Evolutionary conservation across 2,329 filamentous ascomycete genomes (phyloP), one percentile per base, ranked within the genome.

Genomic region (Paraphaeosphaeria minitans): DNA sequence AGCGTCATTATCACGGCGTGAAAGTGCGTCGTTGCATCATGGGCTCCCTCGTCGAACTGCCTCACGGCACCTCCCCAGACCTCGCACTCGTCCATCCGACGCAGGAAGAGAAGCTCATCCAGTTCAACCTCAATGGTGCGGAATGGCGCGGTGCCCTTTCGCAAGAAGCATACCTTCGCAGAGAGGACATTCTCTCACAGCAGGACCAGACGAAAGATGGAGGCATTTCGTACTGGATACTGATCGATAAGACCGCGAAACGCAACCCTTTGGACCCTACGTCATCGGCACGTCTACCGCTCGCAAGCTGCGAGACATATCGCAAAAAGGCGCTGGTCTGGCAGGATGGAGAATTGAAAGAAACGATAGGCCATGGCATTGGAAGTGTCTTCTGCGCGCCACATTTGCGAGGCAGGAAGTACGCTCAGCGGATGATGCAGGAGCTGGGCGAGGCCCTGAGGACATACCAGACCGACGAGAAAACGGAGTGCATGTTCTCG

Each of bases 351-450:
- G 70, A 78, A 83, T 16, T 75, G 16, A 74, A 80, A 56, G 86
- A 91, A 47, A 85, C 83, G 2, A 79, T 87, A 10, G 85, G 86
- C 16, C 89, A 96, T 77, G 92, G 90, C 5, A 84, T 96, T 57
- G 91, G 88, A 14, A 91, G 89, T 60, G 92, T 96, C n/a, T 95
- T 89, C 74, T 92, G 88, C 4, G 84, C 87, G 42, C 83, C 85
- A 0, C 81, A 86, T 67, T 86, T 86, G 73, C 80, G 92, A 57
- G 88, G 89, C 16, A 84, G 83, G 64, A 90, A 91, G 21, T 97
- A 97, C 77, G 92, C 91, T 0, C 85, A 85, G 58, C 83, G 89
- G 57, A 92, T 97, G 92, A 87, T 97, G 79, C 78, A 76, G 43
- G 87, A 93, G 66, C 73, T 95, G 37, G 87, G 84, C 4, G 77